phyloP scores from a whole-genome alignment of 2,329 filamentous ascomycete genomes.

The Diplodia seriata region DNA sequence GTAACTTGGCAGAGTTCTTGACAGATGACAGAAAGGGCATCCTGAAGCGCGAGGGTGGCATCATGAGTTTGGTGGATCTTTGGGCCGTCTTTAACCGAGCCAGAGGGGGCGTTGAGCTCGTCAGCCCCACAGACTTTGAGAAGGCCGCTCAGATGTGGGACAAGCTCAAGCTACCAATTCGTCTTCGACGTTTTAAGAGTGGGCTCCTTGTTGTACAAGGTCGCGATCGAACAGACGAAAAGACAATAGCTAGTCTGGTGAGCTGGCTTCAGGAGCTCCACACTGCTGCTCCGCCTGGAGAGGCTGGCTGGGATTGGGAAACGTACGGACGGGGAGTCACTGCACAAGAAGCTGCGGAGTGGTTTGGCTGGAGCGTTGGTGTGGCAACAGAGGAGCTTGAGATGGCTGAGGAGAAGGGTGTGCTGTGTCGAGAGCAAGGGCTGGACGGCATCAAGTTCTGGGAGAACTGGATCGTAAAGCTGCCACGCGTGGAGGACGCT shows the following conservation, averaged over 20 bases:
- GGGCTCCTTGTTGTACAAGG: slow-evolving; percentile 94
- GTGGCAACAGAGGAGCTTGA: slow-evolving; percentile 94
- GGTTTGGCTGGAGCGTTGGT: slow-evolving; percentile 96
- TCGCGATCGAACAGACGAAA: slow-evolving; percentile 86
- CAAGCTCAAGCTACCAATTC: slow-evolving; percentile 81
- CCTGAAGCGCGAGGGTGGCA: slow-evolving; percentile 47
- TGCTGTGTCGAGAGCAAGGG: slow-evolving; percentile 87
- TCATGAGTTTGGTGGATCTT: slow-evolving; percentile 50
- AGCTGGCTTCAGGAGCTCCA: slow-evolving; percentile 80
- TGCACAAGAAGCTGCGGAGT: slow-evolving; percentile 84
- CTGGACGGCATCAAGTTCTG: slow-evolving; percentile 92
- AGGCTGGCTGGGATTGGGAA: slow-evolving; percentile 76
- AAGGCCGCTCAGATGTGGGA: slow-evolving; percentile 91
- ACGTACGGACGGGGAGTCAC: slow-evolving; percentile 85
- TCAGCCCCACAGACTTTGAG: slow-evolving; percentile 89
- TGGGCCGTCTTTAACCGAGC: slow-evolving; percentile 83
- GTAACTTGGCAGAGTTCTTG: slow-evolving; percentile 50
- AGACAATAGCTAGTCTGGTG: slow-evolving; percentile 78
- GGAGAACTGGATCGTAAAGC: slow-evolving; percentile 68
- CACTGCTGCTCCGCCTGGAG: slow-evolving; percentile 66
- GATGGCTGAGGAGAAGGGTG: slow-evolving; percentile 93
- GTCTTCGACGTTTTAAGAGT: slow-evolving; percentile 86
- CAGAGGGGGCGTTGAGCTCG: slow-evolving; percentile 89
- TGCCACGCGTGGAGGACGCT: slow-evolving; percentile 20
- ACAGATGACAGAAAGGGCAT: slow-evolving; percentile 49